Evolutionary conservation across 1,284 basidiomycete species (phyloP).

Genomic region (Sanghuangporus baumii): DNA sequence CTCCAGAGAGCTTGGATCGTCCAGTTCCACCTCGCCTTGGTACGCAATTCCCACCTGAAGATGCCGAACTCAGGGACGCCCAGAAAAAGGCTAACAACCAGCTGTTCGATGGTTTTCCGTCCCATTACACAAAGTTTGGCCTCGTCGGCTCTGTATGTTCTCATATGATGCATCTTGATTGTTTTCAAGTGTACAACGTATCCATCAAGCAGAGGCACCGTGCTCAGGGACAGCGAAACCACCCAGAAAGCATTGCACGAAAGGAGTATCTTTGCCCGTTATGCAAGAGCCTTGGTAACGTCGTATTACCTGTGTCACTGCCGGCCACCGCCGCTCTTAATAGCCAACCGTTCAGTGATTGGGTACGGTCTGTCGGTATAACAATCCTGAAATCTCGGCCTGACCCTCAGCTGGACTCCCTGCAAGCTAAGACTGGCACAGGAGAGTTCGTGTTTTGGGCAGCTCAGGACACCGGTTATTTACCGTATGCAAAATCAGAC

Average conservation of each 20-base stretch:
- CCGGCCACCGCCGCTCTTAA: conserved; percentile 44
- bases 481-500: conserved; percentile 46
- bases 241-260: conserved; percentile 89
- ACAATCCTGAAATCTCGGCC: conserved; percentile 75
- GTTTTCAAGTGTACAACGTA: conserved; percentile 87
- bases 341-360: conserved; percentile 63
- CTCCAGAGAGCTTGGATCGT: conserved; percentile 66
- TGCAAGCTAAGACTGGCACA: conserved; percentile 71
- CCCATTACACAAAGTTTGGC: conserved; percentile 74
- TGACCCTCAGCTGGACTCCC: conserved; percentile 58
- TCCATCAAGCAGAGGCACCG: conserved; percentile 89
- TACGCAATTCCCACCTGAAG: conserved; percentile 49
- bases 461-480: conserved; percentile 69
- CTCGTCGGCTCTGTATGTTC: conserved; percentile 88
- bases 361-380: conserved; percentile 77
- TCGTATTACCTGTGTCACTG: conserved; percentile 78
- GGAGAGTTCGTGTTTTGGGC: conserved; percentile 84
- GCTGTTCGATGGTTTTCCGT: conserved; percentile 73
- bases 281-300: conserved; percentile 97
- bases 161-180: conserved; percentile 96
- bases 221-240: conserved; percentile 87
- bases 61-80: conserved; percentile 41
- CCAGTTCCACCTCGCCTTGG: conserved; percentile 24
- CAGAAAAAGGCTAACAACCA: conserved; percentile 38
- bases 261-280: conserved; percentile 97